Evolutionary conservation across 225 moss, liverwort and hornwort species (phyloP).

Genomic region (Lunularia cruciata): DNA sequence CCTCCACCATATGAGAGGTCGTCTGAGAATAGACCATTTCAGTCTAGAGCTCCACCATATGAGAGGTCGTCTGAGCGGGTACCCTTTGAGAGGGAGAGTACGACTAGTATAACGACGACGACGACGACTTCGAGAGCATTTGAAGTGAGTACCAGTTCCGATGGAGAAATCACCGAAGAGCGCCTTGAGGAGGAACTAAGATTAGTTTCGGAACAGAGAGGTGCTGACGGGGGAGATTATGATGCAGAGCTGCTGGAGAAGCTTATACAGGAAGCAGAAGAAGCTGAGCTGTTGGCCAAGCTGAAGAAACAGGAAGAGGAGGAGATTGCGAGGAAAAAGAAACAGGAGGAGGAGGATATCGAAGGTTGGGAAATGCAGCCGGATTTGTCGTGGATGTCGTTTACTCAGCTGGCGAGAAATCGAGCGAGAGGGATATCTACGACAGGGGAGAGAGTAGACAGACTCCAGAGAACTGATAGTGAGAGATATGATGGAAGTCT

Average conservation of each 20-base stretch:
- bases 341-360: conserved; percentile 8
- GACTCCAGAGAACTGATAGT: conserved; percentile 4
- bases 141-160: neutral
- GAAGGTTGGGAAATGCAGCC: conserved; percentile 24
- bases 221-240: conserved; percentile 1
- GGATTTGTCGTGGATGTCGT: conserved; percentile 43
- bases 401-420: conserved; percentile 27
- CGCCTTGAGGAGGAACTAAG: neutral
- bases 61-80: no score
- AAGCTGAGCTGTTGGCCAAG: neutral
- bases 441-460: conserved; percentile 9
- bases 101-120: no score
- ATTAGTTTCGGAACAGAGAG: neutral
- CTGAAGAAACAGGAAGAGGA: neutral
- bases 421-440: conserved; percentile 2
- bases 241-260: conserved; percentile 4
- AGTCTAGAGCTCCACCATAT: no score
- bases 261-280: conserved; percentile 6
- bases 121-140: neutral
- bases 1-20: no score
- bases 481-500: neutral
- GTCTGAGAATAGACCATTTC: no score
- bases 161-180: conserved; percentile 11
- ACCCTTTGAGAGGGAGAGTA: no score
- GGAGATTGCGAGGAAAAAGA: neutral